Conservation (phyloP, 768 basidiomycete species). For the Lyophyllum atratum region DNA sequence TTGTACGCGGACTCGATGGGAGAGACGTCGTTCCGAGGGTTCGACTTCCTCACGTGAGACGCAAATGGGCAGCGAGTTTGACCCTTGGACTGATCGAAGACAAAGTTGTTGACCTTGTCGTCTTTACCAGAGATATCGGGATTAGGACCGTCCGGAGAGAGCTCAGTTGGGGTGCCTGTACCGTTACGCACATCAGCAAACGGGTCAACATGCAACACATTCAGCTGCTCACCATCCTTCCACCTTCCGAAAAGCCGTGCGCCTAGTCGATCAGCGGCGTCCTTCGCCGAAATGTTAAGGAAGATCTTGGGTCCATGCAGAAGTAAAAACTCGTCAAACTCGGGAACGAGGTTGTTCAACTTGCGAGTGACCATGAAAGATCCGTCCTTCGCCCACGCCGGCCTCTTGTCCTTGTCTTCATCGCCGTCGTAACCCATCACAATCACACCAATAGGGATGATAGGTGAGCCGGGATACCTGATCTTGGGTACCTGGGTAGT, state of each 20-base stretch:
- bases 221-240: slow-evolving; percentile 17
- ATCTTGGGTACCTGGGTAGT: not conserved
- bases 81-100: slow-evolving; percentile 20
- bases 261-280: slow-evolving; percentile 10
- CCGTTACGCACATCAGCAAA: not conserved
- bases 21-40: slow-evolving; percentile 15
- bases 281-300: not conserved
- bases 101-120: slow-evolving; percentile 18
- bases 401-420: slow-evolving; percentile 11
- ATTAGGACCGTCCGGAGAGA: slow-evolving; percentile 15
- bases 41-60: slow-evolving; percentile 20
- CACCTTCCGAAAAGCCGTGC: slow-evolving; percentile 24
- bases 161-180: slow-evolving; percentile 17
- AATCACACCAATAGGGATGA: slow-evolving; percentile 11
- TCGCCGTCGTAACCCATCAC: slow-evolving; percentile 18
- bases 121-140: slow-evolving; percentile 9
- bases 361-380: slow-evolving; percentile 16
- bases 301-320: slow-evolving; percentile 8
- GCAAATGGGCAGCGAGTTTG: slow-evolving; percentile 18
- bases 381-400: slow-evolving; percentile 15
- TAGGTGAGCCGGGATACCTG: slow-evolving; percentile 12
- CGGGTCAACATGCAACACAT: not conserved
- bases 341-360: slow-evolving; percentile 15
- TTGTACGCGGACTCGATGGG: slow-evolving; percentile 12
- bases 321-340: slow-evolving; percentile 13